phyloP scores from a whole-genome alignment of 2,329 filamentous ascomycete species.

The Monosporascus sp. region DNA sequence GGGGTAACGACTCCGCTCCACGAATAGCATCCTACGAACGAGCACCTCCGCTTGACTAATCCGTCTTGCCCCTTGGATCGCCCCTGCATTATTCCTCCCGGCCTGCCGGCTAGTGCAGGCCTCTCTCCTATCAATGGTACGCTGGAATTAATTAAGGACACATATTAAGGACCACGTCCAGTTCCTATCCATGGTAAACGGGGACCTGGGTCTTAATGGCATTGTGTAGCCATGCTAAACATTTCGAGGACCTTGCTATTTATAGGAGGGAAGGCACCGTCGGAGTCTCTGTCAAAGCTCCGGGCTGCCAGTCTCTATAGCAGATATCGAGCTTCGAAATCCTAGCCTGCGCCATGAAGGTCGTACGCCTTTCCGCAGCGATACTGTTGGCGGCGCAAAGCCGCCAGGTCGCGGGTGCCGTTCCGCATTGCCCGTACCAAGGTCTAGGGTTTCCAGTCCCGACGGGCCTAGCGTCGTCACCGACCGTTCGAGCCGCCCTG shows the following conservation, averaged over 20 bases:
- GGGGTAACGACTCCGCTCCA: background rate
- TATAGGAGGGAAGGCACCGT: too few relatives aligned
- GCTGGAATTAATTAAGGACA: background rate
- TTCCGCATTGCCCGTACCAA: constrained; percentile 29
- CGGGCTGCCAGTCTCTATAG: background rate
- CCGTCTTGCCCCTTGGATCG: background rate
- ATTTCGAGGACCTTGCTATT: too few relatives aligned
- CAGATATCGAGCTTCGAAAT: background rate
- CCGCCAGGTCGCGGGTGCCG: constrained; percentile 5
- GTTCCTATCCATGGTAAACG: too few relatives aligned
- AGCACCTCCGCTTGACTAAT: background rate
- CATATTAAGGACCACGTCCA: background rate
- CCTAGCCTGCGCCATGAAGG: background rate
- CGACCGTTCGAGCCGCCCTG: constrained; percentile 22
- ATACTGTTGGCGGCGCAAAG: constrained; percentile 2
- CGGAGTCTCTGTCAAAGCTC: background rate
- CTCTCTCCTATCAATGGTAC: background rate
- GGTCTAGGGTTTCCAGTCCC: constrained; percentile 30
- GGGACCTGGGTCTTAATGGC: too few relatives aligned
- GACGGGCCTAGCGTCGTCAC: constrained; percentile 20
- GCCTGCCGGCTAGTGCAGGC: background rate
- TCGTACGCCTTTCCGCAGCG: background rate
- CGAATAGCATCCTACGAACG: background rate
- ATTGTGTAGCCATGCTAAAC: too few relatives aligned
- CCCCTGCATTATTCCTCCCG: background rate